Evolutionary conservation across 2,329 filamentous ascomycete species (phyloP).

Genomic region (Aureobasidium uvarum): DNA sequence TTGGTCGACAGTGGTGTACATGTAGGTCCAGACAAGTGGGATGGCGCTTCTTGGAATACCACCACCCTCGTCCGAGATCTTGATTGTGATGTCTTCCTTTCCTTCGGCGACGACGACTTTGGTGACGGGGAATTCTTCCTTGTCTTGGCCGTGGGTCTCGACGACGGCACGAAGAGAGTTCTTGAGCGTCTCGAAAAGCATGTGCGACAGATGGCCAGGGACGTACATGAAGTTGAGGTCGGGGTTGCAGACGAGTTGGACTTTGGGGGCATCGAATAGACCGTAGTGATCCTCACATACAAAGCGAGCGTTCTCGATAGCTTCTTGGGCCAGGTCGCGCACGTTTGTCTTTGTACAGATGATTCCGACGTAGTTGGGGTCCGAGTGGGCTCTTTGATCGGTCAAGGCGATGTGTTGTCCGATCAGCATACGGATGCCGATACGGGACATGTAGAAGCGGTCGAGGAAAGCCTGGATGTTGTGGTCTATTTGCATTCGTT

Average conservation of each 20-base stretch:
- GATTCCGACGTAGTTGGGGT: slow-evolving; percentile 94
- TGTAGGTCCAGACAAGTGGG: slow-evolving; percentile 99
- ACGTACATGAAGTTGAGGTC: slow-evolving; percentile 99
- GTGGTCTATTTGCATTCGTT: slow-evolving; percentile 97
- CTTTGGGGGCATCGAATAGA: slow-evolving; percentile 91
- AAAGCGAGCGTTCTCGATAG: slow-evolving; percentile 98
- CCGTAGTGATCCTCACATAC: slow-evolving; percentile 99
- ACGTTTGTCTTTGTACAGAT: slow-evolving; percentile 99
- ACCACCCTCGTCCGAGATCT: slow-evolving; percentile 94
- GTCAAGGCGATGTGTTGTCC: slow-evolving; percentile 97
- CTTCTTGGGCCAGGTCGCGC: slow-evolving; percentile 88
- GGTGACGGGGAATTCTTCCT: slow-evolving; percentile 92
- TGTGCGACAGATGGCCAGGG: slow-evolving; percentile 96
- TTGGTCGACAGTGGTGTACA: slow-evolving; percentile 98
- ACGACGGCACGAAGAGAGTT: slow-evolving; percentile 97
- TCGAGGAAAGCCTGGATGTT: slow-evolving; percentile 97
- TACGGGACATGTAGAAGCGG: slow-evolving; percentile 99
- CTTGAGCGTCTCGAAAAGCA: slow-evolving; percentile 99
- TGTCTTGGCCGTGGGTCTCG: slow-evolving; percentile 90
- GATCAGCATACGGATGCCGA: slow-evolving; percentile 98
- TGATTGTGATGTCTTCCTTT: slow-evolving; percentile 98
- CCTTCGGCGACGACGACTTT: slow-evolving; percentile 98
- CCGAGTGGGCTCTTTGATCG: slow-evolving; percentile 83
- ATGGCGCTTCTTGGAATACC: slow-evolving; percentile 92
- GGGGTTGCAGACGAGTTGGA: slow-evolving; percentile 93